phyloP scores from a whole-genome alignment of 331 rosid species.

The Malus hybrid region DNA sequence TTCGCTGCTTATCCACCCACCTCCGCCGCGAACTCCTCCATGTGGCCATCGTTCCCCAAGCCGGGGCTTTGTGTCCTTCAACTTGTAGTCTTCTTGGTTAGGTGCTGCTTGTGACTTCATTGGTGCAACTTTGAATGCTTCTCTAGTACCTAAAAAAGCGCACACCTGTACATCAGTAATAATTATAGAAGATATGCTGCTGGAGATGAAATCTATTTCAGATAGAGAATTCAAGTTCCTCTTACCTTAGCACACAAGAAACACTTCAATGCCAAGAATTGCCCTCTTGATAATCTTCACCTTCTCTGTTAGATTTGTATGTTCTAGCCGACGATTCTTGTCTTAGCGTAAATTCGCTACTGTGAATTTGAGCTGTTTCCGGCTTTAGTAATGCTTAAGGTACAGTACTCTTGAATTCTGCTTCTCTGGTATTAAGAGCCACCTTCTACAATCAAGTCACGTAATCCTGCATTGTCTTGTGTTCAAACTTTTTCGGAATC shows the following conservation, averaged over 20 bases:
- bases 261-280: background rate
- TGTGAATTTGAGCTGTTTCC: background rate
- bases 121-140: background rate
- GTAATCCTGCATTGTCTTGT: background rate
- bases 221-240: background rate
- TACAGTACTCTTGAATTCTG: background rate
- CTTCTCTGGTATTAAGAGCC: background rate
- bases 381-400: background rate
- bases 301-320: background rate
- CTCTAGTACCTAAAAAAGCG: conserved; percentile 2
- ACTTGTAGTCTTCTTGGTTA: conserved; percentile 52
- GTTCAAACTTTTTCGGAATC: background rate
- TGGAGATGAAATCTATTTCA: background rate
- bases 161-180: background rate
- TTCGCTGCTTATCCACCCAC: conserved; percentile 65
- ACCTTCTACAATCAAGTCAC: background rate
- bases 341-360: background rate
- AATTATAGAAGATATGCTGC: background rate
- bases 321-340: background rate
- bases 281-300: background rate
- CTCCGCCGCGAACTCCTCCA: conserved; percentile 55
- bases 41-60: conserved; percentile 86
- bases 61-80: conserved; percentile 73
- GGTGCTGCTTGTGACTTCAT: conserved; percentile 45
- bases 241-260: conserved; percentile 4